Evolutionary conservation across 2,329 filamentous ascomycete genomes (phyloP), one percentile per base, ranked within the genome.

Genomic region (Macrophomina phaseolina): DNA sequence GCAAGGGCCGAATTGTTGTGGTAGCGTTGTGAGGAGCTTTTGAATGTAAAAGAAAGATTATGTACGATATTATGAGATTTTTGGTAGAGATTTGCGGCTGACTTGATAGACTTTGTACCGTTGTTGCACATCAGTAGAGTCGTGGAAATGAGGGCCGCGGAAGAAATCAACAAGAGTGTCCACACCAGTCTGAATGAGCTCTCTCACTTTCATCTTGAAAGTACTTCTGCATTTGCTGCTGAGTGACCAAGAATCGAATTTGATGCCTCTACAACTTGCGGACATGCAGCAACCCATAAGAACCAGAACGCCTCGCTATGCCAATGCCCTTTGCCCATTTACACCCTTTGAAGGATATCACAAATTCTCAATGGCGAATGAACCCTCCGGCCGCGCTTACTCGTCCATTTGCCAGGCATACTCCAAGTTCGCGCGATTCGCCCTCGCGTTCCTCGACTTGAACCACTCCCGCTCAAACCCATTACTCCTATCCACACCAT

Each of bases 331-430:
- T 49, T 12, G 11, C 52, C 51, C 12, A 32, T 8, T 46, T 38
- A 4, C 30, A 12, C 52, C 18, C 48, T 18, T 5, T 11, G 12
- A 23, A 23, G 14, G 18, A 5, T 3, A 18, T 5, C 16, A 12
- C 40, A 23, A 36, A n/a, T 23, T 14, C 28, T 8, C 7, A 11
- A 48, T 30, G 38, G 38, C 36, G 36, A 38, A 38, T 38, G 36
- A 23, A 23, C 23, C 23, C 23, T 23, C 23, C 23, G 23, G 23
- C 23, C 23, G 23, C 23, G 23, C 23, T 68, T 68, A 95, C 79
- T 93, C 92, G 81, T 97, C 95, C 90, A 96, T 95, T 83, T 97
- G 92, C 95, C 94, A 99, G 38, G 91, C 89, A 79, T 97, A 98
- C 73, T 94, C 89, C 74, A 98, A 79, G 38, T 90, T 90, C 78